These are phyloP conservation scores for Saccharomycopsis sp. DNA, from an alignment of 805 yeast genomes.

Conservation along the genomic window DNA sequence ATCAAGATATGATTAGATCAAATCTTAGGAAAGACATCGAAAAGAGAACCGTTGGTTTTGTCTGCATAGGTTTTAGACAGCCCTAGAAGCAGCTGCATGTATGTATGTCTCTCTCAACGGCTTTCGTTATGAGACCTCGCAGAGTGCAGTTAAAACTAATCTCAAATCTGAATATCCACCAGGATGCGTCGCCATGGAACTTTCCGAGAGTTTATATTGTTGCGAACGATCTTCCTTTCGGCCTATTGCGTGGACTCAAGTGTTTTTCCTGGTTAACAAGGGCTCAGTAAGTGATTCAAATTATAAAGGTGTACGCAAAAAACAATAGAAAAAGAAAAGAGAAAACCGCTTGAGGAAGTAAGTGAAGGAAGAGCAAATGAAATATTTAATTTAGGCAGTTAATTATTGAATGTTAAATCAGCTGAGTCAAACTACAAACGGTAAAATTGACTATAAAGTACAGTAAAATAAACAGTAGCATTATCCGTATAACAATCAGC, in stretches of 20 bases:
- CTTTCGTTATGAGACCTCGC: neutral
- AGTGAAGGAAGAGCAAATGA: neutral
- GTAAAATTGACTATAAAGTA: too few relatives aligned
- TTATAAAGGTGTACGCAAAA: too few relatives aligned
- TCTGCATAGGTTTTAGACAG: neutral
- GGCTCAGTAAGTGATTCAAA: neutral
- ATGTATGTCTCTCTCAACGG: neutral
- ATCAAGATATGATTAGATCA: too few relatives aligned
- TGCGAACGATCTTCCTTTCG: too few relatives aligned
- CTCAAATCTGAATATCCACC: neutral
- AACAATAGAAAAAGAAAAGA: neutral
- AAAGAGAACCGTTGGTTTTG: neutral
- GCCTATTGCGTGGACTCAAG: too few relatives aligned
- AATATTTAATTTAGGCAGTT: neutral
- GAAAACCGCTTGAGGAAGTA: neutral
- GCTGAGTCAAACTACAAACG: neutral
- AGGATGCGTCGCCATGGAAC: neutral
- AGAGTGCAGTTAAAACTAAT: neutral
- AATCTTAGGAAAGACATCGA: neutral
- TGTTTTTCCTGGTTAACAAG: neutral
- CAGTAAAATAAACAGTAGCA: too few relatives aligned
- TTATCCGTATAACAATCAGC: too few relatives aligned
- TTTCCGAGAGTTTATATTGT: neutral
- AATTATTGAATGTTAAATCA: neutral
- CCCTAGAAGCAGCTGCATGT: neutral